A percentile compares a stretch with the other conserved stretches of the same genome.
These are phyloP conservation scores for Xylaria sp. DNA, from an alignment of 2,329 filamentous ascomycete species.

Conservation along the genomic window DNA sequence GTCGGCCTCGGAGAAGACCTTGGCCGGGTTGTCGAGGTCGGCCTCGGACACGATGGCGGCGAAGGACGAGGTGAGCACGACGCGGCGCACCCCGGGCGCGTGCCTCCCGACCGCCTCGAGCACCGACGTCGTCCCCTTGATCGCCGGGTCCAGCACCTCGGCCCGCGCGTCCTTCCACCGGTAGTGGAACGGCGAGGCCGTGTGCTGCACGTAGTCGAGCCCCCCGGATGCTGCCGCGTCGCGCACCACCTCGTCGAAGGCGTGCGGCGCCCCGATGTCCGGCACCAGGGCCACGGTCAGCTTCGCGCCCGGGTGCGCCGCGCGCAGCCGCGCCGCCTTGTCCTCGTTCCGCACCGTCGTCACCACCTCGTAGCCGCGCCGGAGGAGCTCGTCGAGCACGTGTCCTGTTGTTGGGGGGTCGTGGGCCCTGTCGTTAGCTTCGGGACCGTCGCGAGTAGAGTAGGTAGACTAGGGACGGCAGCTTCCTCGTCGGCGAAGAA, in stretches of 20 bases:
- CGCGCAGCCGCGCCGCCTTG: constrained; percentile 55
- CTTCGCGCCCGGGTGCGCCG: constrained; percentile 49
- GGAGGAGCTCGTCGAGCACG: constrained; percentile 56
- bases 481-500: too few species aligned
- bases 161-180: constrained; percentile 52
- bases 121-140: constrained; percentile 67
- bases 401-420: constrained; percentile 45
- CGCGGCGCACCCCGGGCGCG: constrained; percentile 65
- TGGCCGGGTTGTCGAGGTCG: constrained; percentile 41
- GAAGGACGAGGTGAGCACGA: constrained; percentile 65
- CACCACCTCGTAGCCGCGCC: constrained; percentile 53
- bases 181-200: constrained; percentile 63
- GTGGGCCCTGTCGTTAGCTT: neutral
- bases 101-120: constrained; percentile 68
- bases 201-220: constrained; percentile 61
- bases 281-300: constrained; percentile 66
- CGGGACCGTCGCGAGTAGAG: too few species aligned
- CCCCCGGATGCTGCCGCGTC: too few species aligned
- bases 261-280: constrained; percentile 73
- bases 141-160: constrained; percentile 61
- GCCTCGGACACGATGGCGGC: constrained; percentile 51
- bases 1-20: constrained; percentile 49
- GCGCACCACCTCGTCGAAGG: constrained; percentile 67
- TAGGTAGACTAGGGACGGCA: too few species aligned
- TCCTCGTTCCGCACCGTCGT: constrained; percentile 59